phyloP scores from a whole-genome alignment of 352 stramenopile species.

The Phytophthora colocasiae region DNA sequence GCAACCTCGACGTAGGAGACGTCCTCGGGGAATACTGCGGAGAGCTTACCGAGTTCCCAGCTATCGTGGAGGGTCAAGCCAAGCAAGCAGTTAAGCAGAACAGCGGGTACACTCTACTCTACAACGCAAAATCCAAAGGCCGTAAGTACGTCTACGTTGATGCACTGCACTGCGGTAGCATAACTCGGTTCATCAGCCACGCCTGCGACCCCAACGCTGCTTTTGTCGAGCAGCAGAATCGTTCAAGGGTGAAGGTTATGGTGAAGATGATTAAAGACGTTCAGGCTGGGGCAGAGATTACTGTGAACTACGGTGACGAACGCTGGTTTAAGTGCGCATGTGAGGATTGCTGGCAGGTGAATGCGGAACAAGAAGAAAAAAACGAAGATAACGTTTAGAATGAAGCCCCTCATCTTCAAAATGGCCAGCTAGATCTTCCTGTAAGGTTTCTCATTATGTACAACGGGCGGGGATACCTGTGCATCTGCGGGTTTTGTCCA shows the following conservation, averaged over 20 bases:
- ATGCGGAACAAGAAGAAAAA: not conserved
- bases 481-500: too few relatives aligned
- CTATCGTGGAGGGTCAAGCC: not conserved
- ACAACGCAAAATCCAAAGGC: not conserved
- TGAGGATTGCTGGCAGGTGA: not conserved
- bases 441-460: too few relatives aligned
- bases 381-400: not conserved
- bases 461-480: too few relatives aligned
- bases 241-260: conserved; percentile 10
- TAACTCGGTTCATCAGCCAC: conserved; percentile 5
- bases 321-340: conserved; percentile 16
- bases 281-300: not conserved
- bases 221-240: conserved; percentile 18
- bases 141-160: conserved; percentile 15
- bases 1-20: conserved; percentile 5
- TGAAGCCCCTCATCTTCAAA: too few relatives aligned
- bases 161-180: not conserved
- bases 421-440: too few relatives aligned
- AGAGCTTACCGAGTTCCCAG: not conserved
- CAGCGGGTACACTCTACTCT: conserved; percentile 11
- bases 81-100: conserved; percentile 9
- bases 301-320: conserved; percentile 12
- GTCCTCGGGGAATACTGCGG: conserved; percentile 13
- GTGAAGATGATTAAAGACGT: conserved; percentile 4
- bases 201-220: conserved; percentile 4